Evolutionary conservation across 441 rosid genomes (phyloP).

Genomic region (Sinapis alba): DNA sequence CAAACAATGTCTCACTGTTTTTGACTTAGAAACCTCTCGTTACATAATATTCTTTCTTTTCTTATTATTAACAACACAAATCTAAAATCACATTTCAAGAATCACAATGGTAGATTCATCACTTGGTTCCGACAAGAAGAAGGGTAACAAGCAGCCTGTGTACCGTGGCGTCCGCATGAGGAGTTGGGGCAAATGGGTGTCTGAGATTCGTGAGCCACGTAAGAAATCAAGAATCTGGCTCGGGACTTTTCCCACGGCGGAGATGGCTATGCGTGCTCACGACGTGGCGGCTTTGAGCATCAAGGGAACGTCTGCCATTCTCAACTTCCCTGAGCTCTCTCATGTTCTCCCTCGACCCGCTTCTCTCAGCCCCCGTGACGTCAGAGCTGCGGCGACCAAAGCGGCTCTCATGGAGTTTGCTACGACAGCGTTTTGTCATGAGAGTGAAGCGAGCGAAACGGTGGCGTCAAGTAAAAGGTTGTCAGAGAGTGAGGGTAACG

Average conservation of each 20-base stretch:
- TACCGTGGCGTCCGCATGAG: slow-evolving; percentile 91
- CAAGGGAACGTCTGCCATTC: slow-evolving; percentile 78
- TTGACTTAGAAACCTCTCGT: background rate
- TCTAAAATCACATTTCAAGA: slow-evolving; percentile 3
- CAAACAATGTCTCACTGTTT: slow-evolving; percentile 4
- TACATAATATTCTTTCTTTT: background rate
- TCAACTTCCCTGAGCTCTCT: slow-evolving; percentile 82
- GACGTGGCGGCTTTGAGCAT: slow-evolving; percentile 93
- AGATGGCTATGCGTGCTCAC: slow-evolving; percentile 96
- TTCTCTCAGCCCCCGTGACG: slow-evolving; percentile 78
- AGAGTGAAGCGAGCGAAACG: background rate
- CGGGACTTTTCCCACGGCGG: slow-evolving; percentile 86
- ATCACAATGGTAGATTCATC: slow-evolving; percentile 27
- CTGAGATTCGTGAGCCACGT: slow-evolving; percentile 91
- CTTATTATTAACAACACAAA: background rate
- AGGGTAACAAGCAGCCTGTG: slow-evolving; percentile 60
- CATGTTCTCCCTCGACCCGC: slow-evolving; percentile 63
- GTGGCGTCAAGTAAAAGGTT: background rate
- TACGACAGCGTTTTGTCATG: background rate
- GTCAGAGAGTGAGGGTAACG: background rate
- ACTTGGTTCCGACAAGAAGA: slow-evolving; percentile 27
- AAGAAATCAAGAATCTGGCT: slow-evolving; percentile 96
- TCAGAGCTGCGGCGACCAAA: slow-evolving; percentile 82
- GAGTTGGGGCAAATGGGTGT: slow-evolving; percentile 96
- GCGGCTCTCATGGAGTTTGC: slow-evolving; percentile 73